phyloP scores from a whole-genome alignment of 1,139 yeast genomes.

The Pneumocystis wakefieldiae region DNA sequence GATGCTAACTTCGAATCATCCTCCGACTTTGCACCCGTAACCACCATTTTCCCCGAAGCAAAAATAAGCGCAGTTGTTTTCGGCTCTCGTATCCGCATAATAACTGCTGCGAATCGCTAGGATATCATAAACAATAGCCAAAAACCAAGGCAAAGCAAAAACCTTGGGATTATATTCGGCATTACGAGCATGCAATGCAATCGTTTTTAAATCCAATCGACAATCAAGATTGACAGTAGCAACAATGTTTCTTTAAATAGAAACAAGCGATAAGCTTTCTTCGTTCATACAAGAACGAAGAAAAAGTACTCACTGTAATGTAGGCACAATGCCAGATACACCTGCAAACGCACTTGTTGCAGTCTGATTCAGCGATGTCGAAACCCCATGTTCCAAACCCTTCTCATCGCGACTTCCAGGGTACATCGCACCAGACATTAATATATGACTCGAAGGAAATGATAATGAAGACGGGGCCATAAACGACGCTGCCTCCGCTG shows the following conservation, averaged over 20 bases:
- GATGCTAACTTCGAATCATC: conserved; percentile 96
- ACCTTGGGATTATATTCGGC: conserved; percentile 88
- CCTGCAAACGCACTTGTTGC: conserved; percentile 26
- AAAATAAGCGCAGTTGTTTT: conserved; percentile 94
- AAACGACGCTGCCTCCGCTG: conserved; percentile 67
- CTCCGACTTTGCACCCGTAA: conserved; percentile 97
- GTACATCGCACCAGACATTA: conserved; percentile 12
- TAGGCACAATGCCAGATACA: conserved; percentile 89
- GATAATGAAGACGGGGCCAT: conserved; percentile 53
- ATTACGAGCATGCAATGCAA: conserved; percentile 96
- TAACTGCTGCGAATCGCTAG: conserved; percentile 94
- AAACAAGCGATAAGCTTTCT: not conserved
- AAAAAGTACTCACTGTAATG: conserved; percentile 40
- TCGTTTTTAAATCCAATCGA: conserved; percentile 85
- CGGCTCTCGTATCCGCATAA: conserved; percentile 98
- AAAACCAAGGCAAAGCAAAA: not conserved
- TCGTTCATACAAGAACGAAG: conserved; percentile 11
- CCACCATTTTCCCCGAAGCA: conserved; percentile 99
- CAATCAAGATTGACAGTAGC: conserved; percentile 97
- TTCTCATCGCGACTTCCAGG: conserved; percentile 12
- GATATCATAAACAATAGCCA: not conserved
- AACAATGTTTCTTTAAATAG: conserved; percentile 48
- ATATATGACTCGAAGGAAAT: conserved; percentile 33
- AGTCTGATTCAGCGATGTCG: conserved; percentile 11
- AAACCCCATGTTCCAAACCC: conserved; percentile 10